A percentile compares a stretch with the other conserved stretches of the same genome.
Evolutionary conservation across 2,329 filamentous ascomycete genomes (phyloP).

Genomic region (Sclerotinia nivalis): DNA sequence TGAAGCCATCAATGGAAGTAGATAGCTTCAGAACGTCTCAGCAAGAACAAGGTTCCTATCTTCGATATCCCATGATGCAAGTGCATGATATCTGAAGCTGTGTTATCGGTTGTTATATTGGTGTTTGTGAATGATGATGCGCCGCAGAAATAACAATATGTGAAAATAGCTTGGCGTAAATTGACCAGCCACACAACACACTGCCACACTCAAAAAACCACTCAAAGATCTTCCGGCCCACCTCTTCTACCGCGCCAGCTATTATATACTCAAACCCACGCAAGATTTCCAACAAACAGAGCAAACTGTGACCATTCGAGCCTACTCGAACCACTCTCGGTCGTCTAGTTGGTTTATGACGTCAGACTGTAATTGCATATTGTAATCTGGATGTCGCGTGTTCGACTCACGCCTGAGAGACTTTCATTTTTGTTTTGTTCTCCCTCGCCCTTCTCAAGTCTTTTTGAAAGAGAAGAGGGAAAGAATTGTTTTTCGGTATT

Average conservation of each 20-base stretch:
- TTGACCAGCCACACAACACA: background rate
- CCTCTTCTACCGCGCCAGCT: accelerated
- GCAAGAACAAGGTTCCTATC: too few species aligned
- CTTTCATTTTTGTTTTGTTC: background rate
- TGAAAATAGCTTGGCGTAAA: background rate
- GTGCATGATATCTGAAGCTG: too few species aligned
- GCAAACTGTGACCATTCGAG: conserved; percentile 21
- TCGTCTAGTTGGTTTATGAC: conserved; percentile 27
- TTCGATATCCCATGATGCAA: too few species aligned
- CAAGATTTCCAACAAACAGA: accelerated
- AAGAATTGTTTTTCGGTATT: background rate
- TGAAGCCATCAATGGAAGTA: too few species aligned
- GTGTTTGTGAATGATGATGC: too few species aligned
- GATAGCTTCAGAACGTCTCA: too few species aligned
- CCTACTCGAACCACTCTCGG: conserved; percentile 18
- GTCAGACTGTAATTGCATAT: conserved; percentile 23
- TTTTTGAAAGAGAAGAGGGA: background rate
- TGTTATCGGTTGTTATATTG: too few species aligned
- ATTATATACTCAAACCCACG: accelerated
- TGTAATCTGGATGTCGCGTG: conserved; percentile 21
- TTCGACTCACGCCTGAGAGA: conserved; percentile 26
- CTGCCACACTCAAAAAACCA: background rate
- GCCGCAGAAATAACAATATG: too few species aligned
- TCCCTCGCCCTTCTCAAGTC: background rate
- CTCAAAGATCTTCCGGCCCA: background rate